Evolutionary conservation across 2,329 filamentous ascomycete species (phyloP), one percentile per base, ranked within the genome.

Genomic region (Lecanicillium sp.): DNA sequence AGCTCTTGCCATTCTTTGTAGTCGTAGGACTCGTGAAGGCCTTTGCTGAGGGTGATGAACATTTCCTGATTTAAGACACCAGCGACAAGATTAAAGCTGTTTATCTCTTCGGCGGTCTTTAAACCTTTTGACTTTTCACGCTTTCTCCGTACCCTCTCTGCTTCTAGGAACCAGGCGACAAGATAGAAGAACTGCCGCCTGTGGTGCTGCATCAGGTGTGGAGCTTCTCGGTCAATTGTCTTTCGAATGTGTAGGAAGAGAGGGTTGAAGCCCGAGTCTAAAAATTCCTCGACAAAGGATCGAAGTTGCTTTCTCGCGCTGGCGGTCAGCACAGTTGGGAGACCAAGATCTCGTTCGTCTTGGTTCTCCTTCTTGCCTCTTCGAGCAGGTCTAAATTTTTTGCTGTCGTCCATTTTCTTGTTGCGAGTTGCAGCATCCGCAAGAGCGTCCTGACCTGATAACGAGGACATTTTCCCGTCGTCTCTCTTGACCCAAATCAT

Each of bases 401-500:
- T 98, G 43, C 75, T 82, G 44, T 76, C 80, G 53, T 98, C 92
- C 78, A 98, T 88, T 57, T 95, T 94, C 36, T 84, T 73, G 47
- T 95, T 74, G 6, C 84, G 83, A 29, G 75, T 74, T 8, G 83
- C 73, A 6, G 79, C 75, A 51, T 87, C 80, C 3, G 79, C 75
- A 32, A 98, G 73, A 4, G 85, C 85, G 50, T 88, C 83, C 55
- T 96, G 90, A 1, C 92, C 92, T 0, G 88, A 89, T 2, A 98
- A 74, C 0, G 89, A 88, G 0, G 85, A 83, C 51, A 92, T 76
- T 52, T 89, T 89, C 36, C 83, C 80, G 49, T 89, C 83, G 35
- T 88, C 84, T 40, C 89, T 73, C 63, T 94, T 87, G 28, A 98
- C 78, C 89, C 90, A 96, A 25, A 95, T 80, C 85, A 96, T 96